Base-by-base conservation (phyloP, 805 yeast genomes). In the Zygosaccharomyces lentus region DNA sequence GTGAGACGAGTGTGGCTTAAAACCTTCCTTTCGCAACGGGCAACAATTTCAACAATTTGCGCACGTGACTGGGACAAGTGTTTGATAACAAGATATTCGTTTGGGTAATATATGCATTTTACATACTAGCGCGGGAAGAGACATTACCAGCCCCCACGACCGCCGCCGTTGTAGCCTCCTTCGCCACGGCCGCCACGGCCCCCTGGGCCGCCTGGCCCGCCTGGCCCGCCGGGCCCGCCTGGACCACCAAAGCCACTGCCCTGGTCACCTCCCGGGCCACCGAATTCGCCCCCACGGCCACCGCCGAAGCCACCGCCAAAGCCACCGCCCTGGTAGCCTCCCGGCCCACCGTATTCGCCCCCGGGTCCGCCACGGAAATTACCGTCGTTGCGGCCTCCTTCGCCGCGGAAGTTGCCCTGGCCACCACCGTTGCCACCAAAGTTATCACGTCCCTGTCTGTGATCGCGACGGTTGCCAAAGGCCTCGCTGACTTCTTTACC, bases 401-500 rank as follows among this genome's bases (percentile, higher is more conserved):
- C 6, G 30, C 47, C 44, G 19, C 49, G 47, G 13, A 9, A 23
- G 15, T 41, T 40, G 21, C 34, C 45, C n/a, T 49, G n/a, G 24
- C 38, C 45, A 13, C 56, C 34, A 10, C 41, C 16, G 2, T 27
- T 26, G 21, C 57, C 41, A 16, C 39, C 29, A 10, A 21, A 21
- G n/a, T 37, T 16, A 10, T 26, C n/a, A 6, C 37, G 39, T n/a
- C 26, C 10, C 2, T 35, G n/a, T n/a, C 35, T 45, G 39, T 46
- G 31, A 24, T 54, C 43, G 12, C 51, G 43, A 41, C 56, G 54
- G 26, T 65, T 52, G 47, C 71, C 72, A 50, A 60, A 56, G 37
- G 53, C 57, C 56, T 74, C 71, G 55, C 72, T 76, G 27, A 70
- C 51, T 63, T 77, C 75, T 66, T 77, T 72, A 38, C 80, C 82